These are phyloP conservation scores for Mortierella sp. DNA, from an alignment of 371 early-diverging fungal genomes.

Conservation along the genomic window DNA sequence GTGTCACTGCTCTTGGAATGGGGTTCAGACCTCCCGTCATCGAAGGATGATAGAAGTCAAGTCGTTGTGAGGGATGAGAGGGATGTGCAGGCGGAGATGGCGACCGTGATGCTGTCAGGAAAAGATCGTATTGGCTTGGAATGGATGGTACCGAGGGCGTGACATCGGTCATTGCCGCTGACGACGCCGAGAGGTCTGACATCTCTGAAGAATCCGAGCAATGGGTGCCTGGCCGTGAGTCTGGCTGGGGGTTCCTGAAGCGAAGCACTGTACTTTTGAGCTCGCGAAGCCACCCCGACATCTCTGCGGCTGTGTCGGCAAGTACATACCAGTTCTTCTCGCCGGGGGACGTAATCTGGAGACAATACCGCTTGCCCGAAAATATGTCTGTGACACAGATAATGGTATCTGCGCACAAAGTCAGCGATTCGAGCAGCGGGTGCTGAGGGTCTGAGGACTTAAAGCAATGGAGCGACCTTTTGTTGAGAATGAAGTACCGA, in stretches of 20 bases:
- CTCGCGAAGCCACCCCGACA: constrained; percentile 47
- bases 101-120: constrained; percentile 6
- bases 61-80: constrained; percentile 12
- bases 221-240: constrained; percentile 27
- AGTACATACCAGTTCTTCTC: constrained; percentile 48
- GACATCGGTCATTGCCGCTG: constrained; percentile 13
- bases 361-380: constrained; percentile 45
- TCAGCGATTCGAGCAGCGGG: constrained; percentile 35
- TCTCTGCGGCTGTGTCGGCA: constrained; percentile 41
- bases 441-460: constrained; percentile 47
- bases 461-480: constrained; percentile 38
- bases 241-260: constrained; percentile 11
- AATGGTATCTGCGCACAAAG: constrained; percentile 34
- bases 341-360: constrained; percentile 42
- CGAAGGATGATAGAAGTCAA: constrained; percentile 19
- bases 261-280: constrained; percentile 37
- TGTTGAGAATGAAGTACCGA: constrained; percentile 42
- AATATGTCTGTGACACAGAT: constrained; percentile 49
- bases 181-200: constrained; percentile 38
- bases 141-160: constrained; percentile 16
- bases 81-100: constrained; percentile 31
- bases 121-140: constrained; percentile 25
- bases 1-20: too few species aligned
- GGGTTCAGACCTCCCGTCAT: too few species aligned
- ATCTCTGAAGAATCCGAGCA: constrained; percentile 45